Conservation (phyloP, 108 stramenopile species). For the Cyclostephanos invisitatus region DNA sequence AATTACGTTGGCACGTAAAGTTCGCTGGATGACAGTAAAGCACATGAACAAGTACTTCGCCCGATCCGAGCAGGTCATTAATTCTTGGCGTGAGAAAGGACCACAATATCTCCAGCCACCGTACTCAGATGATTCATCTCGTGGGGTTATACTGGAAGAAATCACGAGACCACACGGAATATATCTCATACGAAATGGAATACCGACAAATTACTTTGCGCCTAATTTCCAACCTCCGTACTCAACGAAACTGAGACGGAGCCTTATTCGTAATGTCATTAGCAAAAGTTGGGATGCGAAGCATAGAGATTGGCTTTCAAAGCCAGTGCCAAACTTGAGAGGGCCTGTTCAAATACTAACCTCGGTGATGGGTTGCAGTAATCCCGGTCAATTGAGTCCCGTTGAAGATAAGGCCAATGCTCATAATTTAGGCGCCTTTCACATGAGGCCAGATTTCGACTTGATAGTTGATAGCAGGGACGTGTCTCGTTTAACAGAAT, state of each 20-base stretch:
- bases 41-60: conserved; percentile 94
- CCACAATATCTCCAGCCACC: conserved; percentile 84
- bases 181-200: conserved; percentile 78
- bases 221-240: conserved; percentile 90
- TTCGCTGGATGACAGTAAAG: conserved; percentile 88
- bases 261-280: conserved; percentile 72
- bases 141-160: conserved; percentile 76
- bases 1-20: conserved; percentile 80
- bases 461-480: conserved; percentile 9
- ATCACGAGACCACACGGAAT: conserved; percentile 82
- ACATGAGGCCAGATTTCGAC: conserved; percentile 26
- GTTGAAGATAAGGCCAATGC: conserved; percentile 17
- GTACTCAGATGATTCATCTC: conserved; percentile 53
- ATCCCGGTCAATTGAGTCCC: conserved; percentile 43
- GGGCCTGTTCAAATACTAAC: conserved; percentile 63
- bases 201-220: conserved; percentile 89
- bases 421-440: conserved; percentile 4
- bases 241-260: conserved; percentile 85
- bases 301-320: conserved; percentile 78
- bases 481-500: background rate
- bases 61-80: conserved; percentile 78
- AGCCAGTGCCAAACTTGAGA: conserved; percentile 66
- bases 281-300: conserved; percentile 85
- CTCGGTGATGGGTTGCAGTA: conserved; percentile 71
- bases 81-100: conserved; percentile 87